Evolutionary conservation across 306 rosid species (phyloP).

Genomic region (Vigna reflexopilosa): DNA sequence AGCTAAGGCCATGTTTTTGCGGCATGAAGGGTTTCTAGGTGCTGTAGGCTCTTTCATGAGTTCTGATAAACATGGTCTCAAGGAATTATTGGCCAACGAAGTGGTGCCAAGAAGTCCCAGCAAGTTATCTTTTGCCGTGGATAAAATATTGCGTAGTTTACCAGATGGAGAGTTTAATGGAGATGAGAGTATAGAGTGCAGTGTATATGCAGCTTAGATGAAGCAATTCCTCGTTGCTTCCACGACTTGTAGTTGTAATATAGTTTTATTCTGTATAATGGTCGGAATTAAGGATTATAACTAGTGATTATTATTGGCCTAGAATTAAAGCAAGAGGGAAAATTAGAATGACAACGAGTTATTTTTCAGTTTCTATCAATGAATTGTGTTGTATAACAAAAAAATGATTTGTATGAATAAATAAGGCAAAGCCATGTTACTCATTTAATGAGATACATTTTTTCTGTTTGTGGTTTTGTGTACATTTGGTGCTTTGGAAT

Average conservation of each 20-base stretch:
- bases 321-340: constrained; percentile 1
- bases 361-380: constrained; percentile 15
- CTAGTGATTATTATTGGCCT: constrained; percentile 26
- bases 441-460: not conserved
- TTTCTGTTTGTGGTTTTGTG: not conserved
- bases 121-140: constrained; percentile 50
- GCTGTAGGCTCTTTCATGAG: constrained; percentile 88
- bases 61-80: constrained; percentile 71
- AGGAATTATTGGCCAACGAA: constrained; percentile 60
- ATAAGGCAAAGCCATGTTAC: not conserved
- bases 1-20: constrained; percentile 91
- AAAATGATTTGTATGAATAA: not conserved
- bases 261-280: constrained; percentile 38
- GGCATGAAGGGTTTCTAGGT: constrained; percentile 97
- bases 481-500: not conserved
- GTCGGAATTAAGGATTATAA: constrained; percentile 26
- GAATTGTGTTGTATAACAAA: constrained; percentile 37
- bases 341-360: constrained; percentile 25
- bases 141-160: constrained; percentile 48
- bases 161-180: constrained; percentile 61
- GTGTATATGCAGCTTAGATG: constrained; percentile 61
- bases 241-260: constrained; percentile 39
- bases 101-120: constrained; percentile 51
- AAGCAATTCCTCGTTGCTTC: constrained; percentile 66
- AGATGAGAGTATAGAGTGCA: constrained; percentile 78